Base-by-base conservation (phyloP, 108 stramenopile genomes). In the Mayamaea pseudoterrestris region DNA sequence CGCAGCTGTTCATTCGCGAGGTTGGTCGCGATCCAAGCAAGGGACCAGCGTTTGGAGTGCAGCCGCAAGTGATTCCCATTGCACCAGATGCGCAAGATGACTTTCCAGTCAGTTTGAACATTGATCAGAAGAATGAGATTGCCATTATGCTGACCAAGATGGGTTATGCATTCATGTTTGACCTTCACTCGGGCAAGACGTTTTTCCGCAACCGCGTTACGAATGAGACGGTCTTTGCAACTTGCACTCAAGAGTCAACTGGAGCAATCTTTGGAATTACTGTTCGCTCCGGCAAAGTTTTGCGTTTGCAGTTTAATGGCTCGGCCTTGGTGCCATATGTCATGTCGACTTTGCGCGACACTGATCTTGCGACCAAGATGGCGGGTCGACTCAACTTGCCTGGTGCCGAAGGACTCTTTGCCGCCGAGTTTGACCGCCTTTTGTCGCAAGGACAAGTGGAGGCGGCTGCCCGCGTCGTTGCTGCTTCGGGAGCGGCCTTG, bases 151-250 rank as follows among this genome's bases (percentile, higher is more conserved):
- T 98, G 43, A 89, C 96, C 36, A 94, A 94, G 84, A 93, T 87
- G 81, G 99, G 99, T 26, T 97, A 93, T 67, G 70, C 87, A 20
- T 99, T 90, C 76, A 73, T 99, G 69, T 96, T 98, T 67, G 99
- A 99, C 63, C 74, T 93, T 45, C 87, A 90, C 70, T 69, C 88
- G 20, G 99, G 93, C 45, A 93, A 93, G 61, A 79, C 93, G 37
- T 74, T 99, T 56, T 98, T 92, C 66, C 80, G 99, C 21, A 86
- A 88, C 16, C 75, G 82, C 57, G 84, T 99, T 68, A 90, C 94
- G 23, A 80, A 89, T 44, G 97, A 98, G 32, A 95, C 96, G 7
- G 73, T 99, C 35, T 99, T 99, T 63, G 73, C 82, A 29, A 88
- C 98, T 2, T 81, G 86, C 54, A 50, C 76, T 7, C 90, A 94